A percentile compares a stretch with the other conserved stretches of the same genome.
Conservation (phyloP, 352 stramenopile species). For the Phytophthora sansomeana region DNA sequence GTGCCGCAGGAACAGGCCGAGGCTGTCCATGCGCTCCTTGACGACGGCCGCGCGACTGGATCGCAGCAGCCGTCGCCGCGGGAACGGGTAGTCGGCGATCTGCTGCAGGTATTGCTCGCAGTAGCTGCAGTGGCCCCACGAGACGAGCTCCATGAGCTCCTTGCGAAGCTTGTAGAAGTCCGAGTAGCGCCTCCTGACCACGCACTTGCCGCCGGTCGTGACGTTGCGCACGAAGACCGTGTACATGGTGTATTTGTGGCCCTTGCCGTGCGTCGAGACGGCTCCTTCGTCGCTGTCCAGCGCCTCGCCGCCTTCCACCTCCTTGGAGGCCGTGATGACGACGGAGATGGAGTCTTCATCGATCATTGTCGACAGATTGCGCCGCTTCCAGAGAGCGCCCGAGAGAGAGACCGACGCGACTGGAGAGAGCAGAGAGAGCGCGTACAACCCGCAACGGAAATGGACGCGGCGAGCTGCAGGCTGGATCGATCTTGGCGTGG, state of each 20-base stretch:
- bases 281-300: slow-evolving; percentile 25
- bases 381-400: not conserved
- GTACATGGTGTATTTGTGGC: slow-evolving; percentile 87
- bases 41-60: slow-evolving; percentile 75
- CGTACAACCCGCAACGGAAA: not conserved
- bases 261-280: slow-evolving; percentile 32
- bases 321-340: slow-evolving; percentile 69
- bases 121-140: slow-evolving; percentile 74
- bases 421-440: not conserved
- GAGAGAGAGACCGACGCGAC: not conserved
- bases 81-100: slow-evolving; percentile 84
- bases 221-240: slow-evolving; percentile 85
- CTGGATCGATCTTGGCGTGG: not conserved
- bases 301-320: slow-evolving; percentile 42
- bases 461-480: slow-evolving; percentile 10
- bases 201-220: slow-evolving; percentile 74
- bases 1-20: slow-evolving; percentile 81
- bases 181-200: slow-evolving; percentile 83
- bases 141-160: slow-evolving; percentile 84
- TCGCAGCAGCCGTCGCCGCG: slow-evolving; percentile 73
- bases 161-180: slow-evolving; percentile 89
- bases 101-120: slow-evolving; percentile 73
- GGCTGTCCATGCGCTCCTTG: slow-evolving; percentile 87
- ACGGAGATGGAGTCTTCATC: slow-evolving; percentile 73
- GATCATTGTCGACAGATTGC: slow-evolving; percentile 43